Evolutionary conservation across 208 protist genomes (phyloP), one percentile per base, ranked within the genome.

Genomic region (Wallacemonas sp.): DNA sequence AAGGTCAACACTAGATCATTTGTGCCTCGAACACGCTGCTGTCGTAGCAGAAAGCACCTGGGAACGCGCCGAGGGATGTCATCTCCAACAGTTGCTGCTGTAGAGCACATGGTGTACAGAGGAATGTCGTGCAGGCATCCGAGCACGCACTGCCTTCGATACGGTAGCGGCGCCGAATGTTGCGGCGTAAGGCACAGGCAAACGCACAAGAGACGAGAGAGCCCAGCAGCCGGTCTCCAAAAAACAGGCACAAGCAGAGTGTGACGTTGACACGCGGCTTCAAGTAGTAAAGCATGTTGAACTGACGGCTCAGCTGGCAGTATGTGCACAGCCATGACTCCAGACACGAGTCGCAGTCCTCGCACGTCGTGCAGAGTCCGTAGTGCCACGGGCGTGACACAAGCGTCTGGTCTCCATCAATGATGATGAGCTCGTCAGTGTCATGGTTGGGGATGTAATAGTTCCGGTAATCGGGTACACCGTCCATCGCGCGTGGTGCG

Each of bases 21-120:
- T 57, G 50, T 9, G 50, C 50, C 19, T 57, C 50, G n/a, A 57
- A 57, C 12, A 57, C 50, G 50, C 50, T 57, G 12, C 12, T 57
- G 26, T 72, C 61, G 67, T 79, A 85, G 63, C 71, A 81, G 1
- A 55, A 68, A 19, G 81, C 87, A 22, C 82, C 81, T 13, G 83
- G 86, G 38, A 87, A 89, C 6, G 79, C 73, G 10, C 73, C 74
- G 59, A 77, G 64, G 4, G 52, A 54, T 1, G 76, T 83, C 79
- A 92, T 81, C 71, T 89, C 82, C 30, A 84, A 36, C 67, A 89
- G 59, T 26, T 74, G 61, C 60, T 89, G 86, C 66, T 87, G 78
- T 19, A 83, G 44, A 0, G 54, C 63, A 48, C 86, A 89, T 13
- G 19, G 36, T 1, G 12, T 1, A 41, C 79, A 92, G n/a, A 66